A percentile compares a stretch with the other conserved stretches of the same genome.
Evolutionary conservation across 2,329 filamentous ascomycete genomes (phyloP).

Genomic region (Curvularia lunata): DNA sequence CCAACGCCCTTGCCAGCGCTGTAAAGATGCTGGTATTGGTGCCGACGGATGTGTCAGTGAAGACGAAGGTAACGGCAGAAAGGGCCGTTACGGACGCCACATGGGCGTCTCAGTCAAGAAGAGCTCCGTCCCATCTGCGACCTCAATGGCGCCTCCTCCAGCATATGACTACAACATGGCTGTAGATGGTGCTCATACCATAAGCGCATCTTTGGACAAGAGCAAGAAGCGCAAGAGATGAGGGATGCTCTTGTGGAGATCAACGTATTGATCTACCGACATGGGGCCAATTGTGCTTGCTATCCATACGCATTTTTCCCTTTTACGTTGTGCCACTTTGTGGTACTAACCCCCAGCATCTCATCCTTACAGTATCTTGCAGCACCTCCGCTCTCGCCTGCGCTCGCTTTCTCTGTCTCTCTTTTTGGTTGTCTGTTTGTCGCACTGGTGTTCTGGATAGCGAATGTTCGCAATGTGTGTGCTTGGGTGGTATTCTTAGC

Average conservation of each 20-base stretch:
- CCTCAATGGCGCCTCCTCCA: slow-evolving; percentile 47
- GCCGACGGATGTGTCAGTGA: slow-evolving; percentile 95
- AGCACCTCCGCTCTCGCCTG: background rate
- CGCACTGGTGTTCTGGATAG: slow-evolving; percentile 25
- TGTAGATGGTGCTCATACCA: slow-evolving; percentile 24
- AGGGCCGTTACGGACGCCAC: slow-evolving; percentile 82
- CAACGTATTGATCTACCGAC: background rate
- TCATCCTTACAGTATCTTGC: slow-evolving; percentile 13
- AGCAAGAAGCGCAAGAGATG: slow-evolving; percentile 74
- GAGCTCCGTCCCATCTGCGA: slow-evolving; percentile 23
- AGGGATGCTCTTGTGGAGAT: slow-evolving; percentile 1
- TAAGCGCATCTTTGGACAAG: slow-evolving; percentile 56
- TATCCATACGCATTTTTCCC: slow-evolving; percentile 11
- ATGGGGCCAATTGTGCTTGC: background rate
- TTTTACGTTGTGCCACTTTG: slow-evolving; percentile 14
- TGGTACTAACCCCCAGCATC: slow-evolving; percentile 11
- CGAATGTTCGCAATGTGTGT: slow-evolving; percentile 12
- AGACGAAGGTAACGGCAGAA: slow-evolving; percentile 95
- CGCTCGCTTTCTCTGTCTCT: background rate
- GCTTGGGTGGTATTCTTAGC: slow-evolving; percentile 8
- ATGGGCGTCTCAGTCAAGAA: slow-evolving; percentile 73
- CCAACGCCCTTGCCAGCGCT: slow-evolving; percentile 91
- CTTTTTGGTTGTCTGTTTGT: background rate
- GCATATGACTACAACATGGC: slow-evolving; percentile 42
- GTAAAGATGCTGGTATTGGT: slow-evolving; percentile 92